Base-by-base conservation (phyloP, 129 eudicot genomes). In the Chrysanthemum makinoi region DNA sequence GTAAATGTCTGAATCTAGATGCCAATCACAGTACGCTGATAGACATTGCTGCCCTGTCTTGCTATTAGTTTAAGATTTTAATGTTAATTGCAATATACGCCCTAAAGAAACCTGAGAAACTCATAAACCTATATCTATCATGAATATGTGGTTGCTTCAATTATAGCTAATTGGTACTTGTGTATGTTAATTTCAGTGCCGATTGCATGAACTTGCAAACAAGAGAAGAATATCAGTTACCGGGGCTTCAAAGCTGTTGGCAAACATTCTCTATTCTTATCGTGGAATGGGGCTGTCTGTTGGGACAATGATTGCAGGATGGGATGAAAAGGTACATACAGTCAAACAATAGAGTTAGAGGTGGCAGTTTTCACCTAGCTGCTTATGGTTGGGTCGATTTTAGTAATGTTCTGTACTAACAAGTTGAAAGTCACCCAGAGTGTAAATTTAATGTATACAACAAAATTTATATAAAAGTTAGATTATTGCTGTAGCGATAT, bases 241-340 rank as follows among this genome's bases (percentile, higher is more conserved):
- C 2, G 94, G 97, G 7, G 97, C 97, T 72, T 91, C 97, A 62
- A 94, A 89, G 83, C 65, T 87, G 78, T 75, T 85, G 75, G 90
- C 96, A 54, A 94, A 94, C 80, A 87, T 89, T 76, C 84, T 89
- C 53, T 94, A 87, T 72, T 84, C 87, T 49, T 94, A 94, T 73
- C 83, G 98, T 77, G 97, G 97, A 28, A 93, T 93, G 98, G 96
- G 98, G 26, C 80, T 89, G 78, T 89, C 96, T 48, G 95, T 87
- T 15, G 95, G 96, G 54, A 94, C 95, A 28, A 89, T 94, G 98
- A 94, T 94, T 74, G 96, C 96, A 30, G 96, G 98, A 46, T 89
- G 96, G 95, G 96, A 94, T 79, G 98, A 94, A 70, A 81, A 83
- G 90, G 98, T 89, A 85, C 51, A 35, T 63, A 26, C 3, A 20